Percentiles rank a stretch among this genome's conserved stretches.
These are phyloP conservation scores for Syzygium oleosum DNA, from an alignment of 345 rosid species.

Conservation along the genomic window DNA sequence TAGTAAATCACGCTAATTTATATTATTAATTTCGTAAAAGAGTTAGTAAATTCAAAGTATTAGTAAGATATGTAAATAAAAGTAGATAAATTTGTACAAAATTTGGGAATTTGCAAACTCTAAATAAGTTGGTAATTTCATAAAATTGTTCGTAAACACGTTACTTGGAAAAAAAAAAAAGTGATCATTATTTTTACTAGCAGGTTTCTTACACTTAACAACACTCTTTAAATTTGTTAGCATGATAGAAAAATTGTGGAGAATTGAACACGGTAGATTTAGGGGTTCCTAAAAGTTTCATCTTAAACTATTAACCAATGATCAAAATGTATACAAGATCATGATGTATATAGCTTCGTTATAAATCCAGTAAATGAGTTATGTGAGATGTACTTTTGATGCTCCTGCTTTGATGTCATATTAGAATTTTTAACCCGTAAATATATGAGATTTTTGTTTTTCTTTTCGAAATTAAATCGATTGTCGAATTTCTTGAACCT, in stretches of 20 bases:
- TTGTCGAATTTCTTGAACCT: neutral
- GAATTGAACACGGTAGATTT: neutral
- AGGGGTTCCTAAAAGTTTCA: neutral
- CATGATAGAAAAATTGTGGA: neutral
- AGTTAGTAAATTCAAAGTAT: neutral
- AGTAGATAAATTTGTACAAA: neutral
- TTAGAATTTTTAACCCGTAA: neutral
- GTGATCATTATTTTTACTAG: neutral
- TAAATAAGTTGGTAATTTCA: neutral
- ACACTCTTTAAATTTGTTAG: neutral
- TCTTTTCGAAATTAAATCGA: neutral
- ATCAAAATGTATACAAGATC: no score
- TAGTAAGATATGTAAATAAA: neutral
- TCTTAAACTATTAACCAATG: neutral
- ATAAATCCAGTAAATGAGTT: neutral
- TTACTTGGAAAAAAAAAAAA: neutral
- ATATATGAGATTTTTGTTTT: neutral
- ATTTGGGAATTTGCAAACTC: neutral
- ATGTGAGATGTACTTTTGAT: neutral
- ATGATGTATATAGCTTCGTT: neutral
- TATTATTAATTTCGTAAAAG: no score
- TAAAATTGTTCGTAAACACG: neutral
- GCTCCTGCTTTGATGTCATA: neutral
- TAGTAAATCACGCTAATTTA: no score
- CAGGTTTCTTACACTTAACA: neutral